These are phyloP conservation scores for Tylopilus sp. DNA, from an alignment of 1,284 basidiomycete genomes.

Conservation along the genomic window DNA sequence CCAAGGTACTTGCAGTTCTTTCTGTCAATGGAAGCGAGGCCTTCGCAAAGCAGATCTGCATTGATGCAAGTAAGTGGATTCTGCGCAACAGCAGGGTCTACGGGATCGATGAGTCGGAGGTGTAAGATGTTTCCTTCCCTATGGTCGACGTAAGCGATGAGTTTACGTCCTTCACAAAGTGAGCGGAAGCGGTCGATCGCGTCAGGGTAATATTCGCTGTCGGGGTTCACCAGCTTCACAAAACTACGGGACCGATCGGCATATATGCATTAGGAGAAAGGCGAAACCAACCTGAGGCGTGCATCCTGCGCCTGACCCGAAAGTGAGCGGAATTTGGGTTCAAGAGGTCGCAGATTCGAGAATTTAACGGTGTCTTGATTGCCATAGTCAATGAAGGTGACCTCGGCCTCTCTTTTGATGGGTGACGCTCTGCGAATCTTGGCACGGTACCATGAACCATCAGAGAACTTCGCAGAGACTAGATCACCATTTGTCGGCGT, in stretches of 20 bases:
- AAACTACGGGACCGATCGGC: slow-evolving; percentile 51
- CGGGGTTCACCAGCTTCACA: slow-evolving; percentile 72
- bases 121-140: slow-evolving; percentile 76
- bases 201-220: slow-evolving; percentile 83
- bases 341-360: slow-evolving; percentile 74
- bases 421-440: slow-evolving; percentile 79
- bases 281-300: slow-evolving; percentile 58
- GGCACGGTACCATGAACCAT: slow-evolving; percentile 93
- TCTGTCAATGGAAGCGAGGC: slow-evolving; percentile 73
- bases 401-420: slow-evolving; percentile 84
- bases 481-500: slow-evolving; percentile 81
- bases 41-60: slow-evolving; percentile 77
- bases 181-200: slow-evolving; percentile 82
- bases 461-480: slow-evolving; percentile 87
- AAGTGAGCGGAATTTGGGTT: slow-evolving; percentile 80
- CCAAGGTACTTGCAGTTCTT: slow-evolving; percentile 73
- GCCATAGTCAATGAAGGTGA: slow-evolving; percentile 86
- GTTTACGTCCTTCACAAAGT: slow-evolving; percentile 82
- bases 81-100: slow-evolving; percentile 60
- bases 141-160: slow-evolving; percentile 87
- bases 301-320: slow-evolving; percentile 84
- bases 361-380: slow-evolving; percentile 85
- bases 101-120: slow-evolving; percentile 83
- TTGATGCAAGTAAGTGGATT: slow-evolving; percentile 81
- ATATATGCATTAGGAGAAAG: neutral